A percentile compares a stretch with the other conserved stretches of the same genome.
phyloP scores from a whole-genome alignment of 2,329 filamentous ascomycete genomes.

The Colletotrichum euphorbiae region DNA sequence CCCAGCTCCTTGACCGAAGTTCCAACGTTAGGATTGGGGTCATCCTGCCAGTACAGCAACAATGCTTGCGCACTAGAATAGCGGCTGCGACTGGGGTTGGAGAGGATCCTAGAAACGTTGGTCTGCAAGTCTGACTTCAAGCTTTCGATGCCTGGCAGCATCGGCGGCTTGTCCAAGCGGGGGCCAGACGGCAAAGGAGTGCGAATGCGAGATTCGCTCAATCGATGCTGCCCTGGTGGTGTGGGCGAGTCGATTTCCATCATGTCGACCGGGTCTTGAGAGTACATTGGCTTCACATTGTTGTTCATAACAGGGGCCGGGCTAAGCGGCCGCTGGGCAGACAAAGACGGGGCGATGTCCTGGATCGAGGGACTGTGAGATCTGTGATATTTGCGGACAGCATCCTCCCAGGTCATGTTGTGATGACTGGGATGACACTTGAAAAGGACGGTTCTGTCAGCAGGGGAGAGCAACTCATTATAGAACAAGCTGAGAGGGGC shows the following conservation, averaged over 20 bases:
- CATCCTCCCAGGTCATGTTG: conserved; percentile 71
- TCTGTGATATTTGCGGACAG: conserved; percentile 64
- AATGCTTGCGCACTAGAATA: conserved; percentile 65
- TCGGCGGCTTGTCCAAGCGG: conserved; percentile 62
- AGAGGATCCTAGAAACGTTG: conserved; percentile 61
- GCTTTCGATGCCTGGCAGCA: conserved; percentile 62
- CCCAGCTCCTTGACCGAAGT: conserved; percentile 59
- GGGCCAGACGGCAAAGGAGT: conserved; percentile 69
- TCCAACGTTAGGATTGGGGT: conserved; percentile 54
- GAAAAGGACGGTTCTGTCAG: conserved; percentile 33
- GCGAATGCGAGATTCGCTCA: conserved; percentile 63
- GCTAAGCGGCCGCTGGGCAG: conserved; percentile 59
- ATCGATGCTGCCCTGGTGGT: conserved; percentile 52
- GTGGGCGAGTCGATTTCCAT: conserved; percentile 66
- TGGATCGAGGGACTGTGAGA: conserved; percentile 64
- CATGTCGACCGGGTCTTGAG: conserved; percentile 65
- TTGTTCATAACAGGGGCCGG: conserved; percentile 54
- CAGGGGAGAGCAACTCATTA: conserved; percentile 30
- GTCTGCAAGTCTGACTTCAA: conserved; percentile 65
- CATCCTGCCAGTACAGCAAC: conserved; percentile 69
- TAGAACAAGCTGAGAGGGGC: background rate
- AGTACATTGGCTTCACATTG: conserved; percentile 53
- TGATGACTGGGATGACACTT: conserved; percentile 71
- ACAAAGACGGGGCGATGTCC: conserved; percentile 58
- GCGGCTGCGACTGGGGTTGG: conserved; percentile 62